These are phyloP conservation scores for Entrophospora sp. DNA, from an alignment of 192 early-diverging fungal genomes.

Conservation along the genomic window DNA sequence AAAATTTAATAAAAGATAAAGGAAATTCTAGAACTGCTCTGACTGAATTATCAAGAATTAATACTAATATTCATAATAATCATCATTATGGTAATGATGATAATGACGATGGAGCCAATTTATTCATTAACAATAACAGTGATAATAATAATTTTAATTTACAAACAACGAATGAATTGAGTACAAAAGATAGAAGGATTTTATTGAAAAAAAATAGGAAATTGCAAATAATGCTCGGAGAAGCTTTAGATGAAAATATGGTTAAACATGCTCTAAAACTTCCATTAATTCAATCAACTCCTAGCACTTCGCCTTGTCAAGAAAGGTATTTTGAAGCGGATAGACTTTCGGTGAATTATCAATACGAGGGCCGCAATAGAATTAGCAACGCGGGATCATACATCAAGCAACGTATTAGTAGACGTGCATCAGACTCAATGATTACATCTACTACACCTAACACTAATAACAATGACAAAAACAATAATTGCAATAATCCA, in stretches of 20 bases:
- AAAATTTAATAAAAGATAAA: not conserved
- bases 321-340: not conserved
- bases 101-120: too few relatives aligned
- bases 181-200: slow-evolving; percentile 22
- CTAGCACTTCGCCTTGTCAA: not conserved
- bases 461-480: too few relatives aligned
- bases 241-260: slow-evolving; percentile 27
- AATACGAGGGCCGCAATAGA: not conserved
- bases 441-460: not conserved
- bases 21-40: too few relatives aligned
- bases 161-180: slow-evolving; percentile 25
- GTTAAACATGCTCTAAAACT: slow-evolving; percentile 24
- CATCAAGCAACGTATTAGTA: not conserved
- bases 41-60: too few relatives aligned
- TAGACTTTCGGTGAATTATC: not conserved
- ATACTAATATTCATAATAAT: too few relatives aligned
- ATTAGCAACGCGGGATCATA: not conserved
- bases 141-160: not conserved
- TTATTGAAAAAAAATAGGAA: slow-evolving; percentile 35
- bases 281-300: slow-evolving; percentile 11
- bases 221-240: slow-evolving; percentile 25
- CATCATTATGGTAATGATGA: too few relatives aligned
- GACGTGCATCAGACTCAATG: slow-evolving; percentile 20
- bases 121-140: too few relatives aligned
- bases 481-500: too few relatives aligned